Percentiles rank a stretch among this genome's conserved stretches.
Evolutionary conservation across 495 filamentous ascomycete genomes (phyloP).

Genomic region (Neurospora sp.): DNA sequence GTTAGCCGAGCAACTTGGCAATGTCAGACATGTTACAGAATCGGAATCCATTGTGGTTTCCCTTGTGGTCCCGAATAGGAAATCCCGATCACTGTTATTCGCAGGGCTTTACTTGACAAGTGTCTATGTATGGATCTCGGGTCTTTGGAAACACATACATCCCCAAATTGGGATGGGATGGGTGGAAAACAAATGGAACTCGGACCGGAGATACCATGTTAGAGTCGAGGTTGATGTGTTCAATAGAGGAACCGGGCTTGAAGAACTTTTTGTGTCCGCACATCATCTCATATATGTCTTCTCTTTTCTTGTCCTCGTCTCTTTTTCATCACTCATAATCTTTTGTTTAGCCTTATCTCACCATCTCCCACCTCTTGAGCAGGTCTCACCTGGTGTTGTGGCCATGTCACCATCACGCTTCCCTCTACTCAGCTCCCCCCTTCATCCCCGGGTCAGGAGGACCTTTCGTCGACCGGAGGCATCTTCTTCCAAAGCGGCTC

Average conservation of each 20-base stretch:
- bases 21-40: not conserved
- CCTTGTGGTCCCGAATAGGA: not conserved
- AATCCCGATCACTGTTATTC: not conserved
- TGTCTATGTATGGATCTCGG: too few species aligned
- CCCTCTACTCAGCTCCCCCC: slow-evolving; percentile 10
- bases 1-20: not conserved
- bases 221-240: slow-evolving; percentile 5
- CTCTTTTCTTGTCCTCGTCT: not conserved
- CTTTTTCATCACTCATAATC: not conserved
- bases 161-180: not conserved
- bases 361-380: not conserved
- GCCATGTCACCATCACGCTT: slow-evolving; percentile 19
- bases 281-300: not conserved
- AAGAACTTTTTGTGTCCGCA: not conserved
- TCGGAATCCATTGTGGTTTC: not conserved
- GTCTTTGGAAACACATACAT: not conserved
- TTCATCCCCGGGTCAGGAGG: slow-evolving; percentile 9
- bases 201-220: not conserved
- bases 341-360: not conserved
- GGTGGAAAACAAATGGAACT: slow-evolving; percentile 3
- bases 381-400: not conserved
- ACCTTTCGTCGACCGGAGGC: slow-evolving; percentile 9
- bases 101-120: too few species aligned
- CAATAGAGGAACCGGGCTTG: too few species aligned
- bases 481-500: slow-evolving; percentile 13